A percentile compares a stretch with the other conserved stretches of the same genome.
Conservation (phyloP, 805 yeast species). For the Cyberlindnera amylophila region DNA sequence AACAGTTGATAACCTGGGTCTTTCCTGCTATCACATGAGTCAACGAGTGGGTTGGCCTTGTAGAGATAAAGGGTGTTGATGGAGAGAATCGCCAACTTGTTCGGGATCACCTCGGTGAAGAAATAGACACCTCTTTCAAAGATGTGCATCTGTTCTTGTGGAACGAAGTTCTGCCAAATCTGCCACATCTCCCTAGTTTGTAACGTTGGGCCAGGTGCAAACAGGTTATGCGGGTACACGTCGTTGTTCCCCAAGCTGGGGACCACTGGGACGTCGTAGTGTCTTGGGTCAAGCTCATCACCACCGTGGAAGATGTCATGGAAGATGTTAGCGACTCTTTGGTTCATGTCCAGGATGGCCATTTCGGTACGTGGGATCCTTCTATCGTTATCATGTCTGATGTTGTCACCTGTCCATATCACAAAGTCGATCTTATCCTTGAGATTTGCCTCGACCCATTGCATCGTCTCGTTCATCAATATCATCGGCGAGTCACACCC, state of each 20-base stretch:
- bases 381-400: slow-evolving; percentile 81
- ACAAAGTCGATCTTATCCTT: slow-evolving; percentile 79
- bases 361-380: slow-evolving; percentile 66
- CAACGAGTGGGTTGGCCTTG: slow-evolving; percentile 77
- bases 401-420: slow-evolving; percentile 89
- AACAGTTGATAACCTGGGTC: slow-evolving; percentile 80
- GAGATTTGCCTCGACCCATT: slow-evolving; percentile 62
- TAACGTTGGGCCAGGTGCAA: slow-evolving; percentile 83
- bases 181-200: slow-evolving; percentile 75
- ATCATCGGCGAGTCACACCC: slow-evolving; percentile 77
- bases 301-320: slow-evolving; percentile 45
- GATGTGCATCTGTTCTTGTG: slow-evolving; percentile 70
- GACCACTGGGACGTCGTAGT: slow-evolving; percentile 46
- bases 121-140: slow-evolving; percentile 75
- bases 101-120: slow-evolving; percentile 75
- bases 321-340: slow-evolving; percentile 49
- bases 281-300: slow-evolving; percentile 36
- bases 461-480: slow-evolving; percentile 57
- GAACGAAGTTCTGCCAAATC: slow-evolving; percentile 72
- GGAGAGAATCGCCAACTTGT: slow-evolving; percentile 70
- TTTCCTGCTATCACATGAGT: slow-evolving; percentile 64
- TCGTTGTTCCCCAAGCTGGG: slow-evolving; percentile 86
- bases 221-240: slow-evolving; percentile 83
- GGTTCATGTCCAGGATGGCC: slow-evolving; percentile 68
- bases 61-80: slow-evolving; percentile 74